Percentiles rank a stretch among this genome's conserved stretches.
phyloP scores from a whole-genome alignment of 257 asterid species.

The Solanum arcanum region DNA sequence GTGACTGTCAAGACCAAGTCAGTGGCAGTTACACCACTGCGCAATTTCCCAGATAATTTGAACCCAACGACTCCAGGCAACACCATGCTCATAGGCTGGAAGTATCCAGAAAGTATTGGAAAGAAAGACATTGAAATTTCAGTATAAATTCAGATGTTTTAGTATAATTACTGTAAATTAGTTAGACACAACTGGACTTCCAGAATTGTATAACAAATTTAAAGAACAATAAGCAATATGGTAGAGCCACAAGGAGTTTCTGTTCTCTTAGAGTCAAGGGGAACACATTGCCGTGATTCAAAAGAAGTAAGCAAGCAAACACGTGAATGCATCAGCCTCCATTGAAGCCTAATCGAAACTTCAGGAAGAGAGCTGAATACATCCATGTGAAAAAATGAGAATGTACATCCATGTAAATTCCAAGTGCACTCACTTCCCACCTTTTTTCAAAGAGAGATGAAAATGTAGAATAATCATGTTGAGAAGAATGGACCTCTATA shows the following conservation, averaged over 20 bases:
- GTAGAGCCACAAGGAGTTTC: background rate
- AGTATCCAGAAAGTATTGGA: background rate
- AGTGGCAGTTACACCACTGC: conserved; percentile 80
- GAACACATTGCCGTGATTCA: background rate
- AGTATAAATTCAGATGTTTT: background rate
- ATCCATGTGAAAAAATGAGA: background rate
- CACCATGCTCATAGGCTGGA: conserved; percentile 97
- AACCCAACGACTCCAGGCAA: conserved; percentile 95
- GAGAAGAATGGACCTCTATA: background rate
- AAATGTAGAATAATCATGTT: background rate
- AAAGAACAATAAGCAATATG: background rate
- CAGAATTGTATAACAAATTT: background rate
- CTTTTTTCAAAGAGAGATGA: background rate
- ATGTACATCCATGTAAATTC: background rate
- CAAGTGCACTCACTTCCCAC: background rate
- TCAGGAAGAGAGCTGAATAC: background rate
- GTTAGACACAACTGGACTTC: background rate
- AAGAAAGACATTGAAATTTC: background rate
- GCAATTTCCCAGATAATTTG: conserved; percentile 72
- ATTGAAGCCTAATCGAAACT: background rate
- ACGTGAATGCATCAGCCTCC: background rate
- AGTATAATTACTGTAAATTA: background rate
- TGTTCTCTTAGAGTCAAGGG: background rate
- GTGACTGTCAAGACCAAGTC: conserved; percentile 88
- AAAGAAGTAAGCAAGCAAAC: background rate